Evolutionary conservation across 768 basidiomycete species (phyloP).

Genomic region (Krasilnikovozyma curviuscula): DNA sequence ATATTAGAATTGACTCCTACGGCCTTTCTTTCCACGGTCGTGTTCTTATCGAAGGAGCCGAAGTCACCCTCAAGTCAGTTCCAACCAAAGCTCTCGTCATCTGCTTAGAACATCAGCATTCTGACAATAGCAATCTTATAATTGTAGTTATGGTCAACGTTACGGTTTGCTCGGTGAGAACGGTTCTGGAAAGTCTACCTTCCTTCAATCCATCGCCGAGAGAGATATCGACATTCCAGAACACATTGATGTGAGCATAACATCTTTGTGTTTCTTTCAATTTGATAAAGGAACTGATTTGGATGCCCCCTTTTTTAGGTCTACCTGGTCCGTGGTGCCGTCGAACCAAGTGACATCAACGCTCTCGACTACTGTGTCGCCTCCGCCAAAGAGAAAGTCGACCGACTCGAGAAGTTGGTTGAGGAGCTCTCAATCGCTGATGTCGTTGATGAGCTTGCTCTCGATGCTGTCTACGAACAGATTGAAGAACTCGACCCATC

Average conservation of each 20-base stretch:
- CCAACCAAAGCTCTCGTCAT: background rate
- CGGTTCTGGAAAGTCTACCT: constrained; percentile 98
- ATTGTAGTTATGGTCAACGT: constrained; percentile 23
- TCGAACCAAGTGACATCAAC: constrained; percentile 82
- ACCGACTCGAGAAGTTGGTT: constrained; percentile 75
- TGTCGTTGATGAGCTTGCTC: constrained; percentile 63
- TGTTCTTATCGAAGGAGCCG: constrained; percentile 34
- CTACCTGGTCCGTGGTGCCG: constrained; percentile 89
- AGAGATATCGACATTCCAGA: constrained; percentile 85
- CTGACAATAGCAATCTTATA: background rate
- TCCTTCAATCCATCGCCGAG: constrained; percentile 84
- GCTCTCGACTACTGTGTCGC: constrained; percentile 93
- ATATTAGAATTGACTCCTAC: constrained; percentile 91
- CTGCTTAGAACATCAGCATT: background rate
- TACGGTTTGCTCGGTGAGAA: constrained; percentile 95
- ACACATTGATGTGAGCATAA: constrained; percentile 53
- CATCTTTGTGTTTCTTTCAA: background rate
- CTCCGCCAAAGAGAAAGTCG: constrained; percentile 82
- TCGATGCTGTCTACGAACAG: constrained; percentile 83
- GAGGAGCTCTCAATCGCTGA: constrained; percentile 85
- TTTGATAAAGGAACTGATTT: background rate
- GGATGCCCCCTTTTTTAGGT: constrained; percentile 31
- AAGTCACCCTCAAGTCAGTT: constrained; percentile 24
- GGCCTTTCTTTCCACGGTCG: constrained; percentile 96
- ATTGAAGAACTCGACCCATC: constrained; percentile 88